phyloP scores from a whole-genome alignment of 1,284 basidiomycete species.

The Microbotryum lychnidis-dioicae region DNA sequence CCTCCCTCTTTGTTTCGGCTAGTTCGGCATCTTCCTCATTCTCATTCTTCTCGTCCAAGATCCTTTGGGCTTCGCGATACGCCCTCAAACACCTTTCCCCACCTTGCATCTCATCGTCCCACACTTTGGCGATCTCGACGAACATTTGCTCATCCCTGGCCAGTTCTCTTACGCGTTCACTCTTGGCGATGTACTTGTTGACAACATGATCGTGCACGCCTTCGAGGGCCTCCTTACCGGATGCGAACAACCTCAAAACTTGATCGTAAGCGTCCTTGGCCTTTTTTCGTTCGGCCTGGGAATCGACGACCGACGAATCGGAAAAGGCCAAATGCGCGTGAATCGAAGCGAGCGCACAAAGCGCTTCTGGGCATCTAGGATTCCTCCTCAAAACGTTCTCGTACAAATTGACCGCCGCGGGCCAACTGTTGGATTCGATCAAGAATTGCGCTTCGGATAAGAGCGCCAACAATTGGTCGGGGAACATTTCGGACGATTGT shows the following conservation, averaged over 20 bases:
- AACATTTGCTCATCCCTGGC: constrained; percentile 73
- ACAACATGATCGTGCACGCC: not conserved
- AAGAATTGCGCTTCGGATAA: constrained; percentile 66
- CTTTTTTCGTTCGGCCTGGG: constrained; percentile 63
- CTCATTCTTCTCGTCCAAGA: constrained; percentile 46
- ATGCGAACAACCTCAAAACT: constrained; percentile 57
- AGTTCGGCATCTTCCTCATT: constrained; percentile 19
- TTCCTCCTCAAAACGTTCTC: constrained; percentile 58
- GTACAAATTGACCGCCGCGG: constrained; percentile 75
- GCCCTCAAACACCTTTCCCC: constrained; percentile 62
- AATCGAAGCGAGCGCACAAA: constrained; percentile 78
- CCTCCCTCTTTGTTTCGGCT: not conserved
- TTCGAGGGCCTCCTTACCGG: constrained; percentile 33
- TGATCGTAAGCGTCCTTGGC: constrained; percentile 76
- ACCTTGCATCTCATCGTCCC: constrained; percentile 61
- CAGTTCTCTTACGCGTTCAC: constrained; percentile 42
- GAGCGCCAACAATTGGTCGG: constrained; percentile 65
- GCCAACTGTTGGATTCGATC: not conserved
- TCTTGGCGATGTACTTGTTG: constrained; percentile 14
- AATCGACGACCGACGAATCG: constrained; percentile 36
- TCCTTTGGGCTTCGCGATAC: constrained; percentile 60
- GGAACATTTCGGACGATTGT: constrained; percentile 63
- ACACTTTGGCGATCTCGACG: constrained; percentile 73
- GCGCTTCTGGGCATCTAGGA: constrained; percentile 56
- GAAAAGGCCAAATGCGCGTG: constrained; percentile 52